A percentile compares a stretch with the other conserved stretches of the same genome.
These are phyloP conservation scores for Aspergillus tubingensis DNA, from an alignment of 2,329 filamentous ascomycete genomes.

Conservation along the genomic window DNA sequence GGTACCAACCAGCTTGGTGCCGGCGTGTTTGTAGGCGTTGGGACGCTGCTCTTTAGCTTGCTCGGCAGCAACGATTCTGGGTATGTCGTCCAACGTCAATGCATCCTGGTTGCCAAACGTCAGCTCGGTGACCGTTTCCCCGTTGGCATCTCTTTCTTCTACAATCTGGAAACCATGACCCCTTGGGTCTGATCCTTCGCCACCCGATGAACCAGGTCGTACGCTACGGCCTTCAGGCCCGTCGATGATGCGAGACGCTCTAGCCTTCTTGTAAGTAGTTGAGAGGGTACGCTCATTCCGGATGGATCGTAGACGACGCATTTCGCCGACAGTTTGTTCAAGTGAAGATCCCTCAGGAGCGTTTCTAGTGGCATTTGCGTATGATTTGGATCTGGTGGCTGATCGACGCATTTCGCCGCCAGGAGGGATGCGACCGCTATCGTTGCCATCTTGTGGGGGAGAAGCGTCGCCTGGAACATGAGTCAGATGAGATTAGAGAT, in stretches of 20 bases:
- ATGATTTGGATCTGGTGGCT: slow-evolving; percentile 73
- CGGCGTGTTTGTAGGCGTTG: slow-evolving; percentile 73
- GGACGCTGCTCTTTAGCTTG: slow-evolving; percentile 89
- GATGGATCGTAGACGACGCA: slow-evolving; percentile 86
- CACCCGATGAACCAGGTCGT: slow-evolving; percentile 72
- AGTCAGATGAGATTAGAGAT: slow-evolving; percentile 9
- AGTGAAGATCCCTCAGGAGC: slow-evolving; percentile 70
- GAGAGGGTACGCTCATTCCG: slow-evolving; percentile 92
- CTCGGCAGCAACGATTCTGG: slow-evolving; percentile 90
- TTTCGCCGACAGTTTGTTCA: slow-evolving; percentile 94
- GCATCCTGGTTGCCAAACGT: slow-evolving; percentile 90
- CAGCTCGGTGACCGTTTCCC: slow-evolving; percentile 71
- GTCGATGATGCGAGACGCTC: slow-evolving; percentile 90
- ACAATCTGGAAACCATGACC: slow-evolving; percentile 72
- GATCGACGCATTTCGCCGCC: slow-evolving; percentile 56
- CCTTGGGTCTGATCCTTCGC: slow-evolving; percentile 54
- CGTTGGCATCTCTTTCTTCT: slow-evolving; percentile 71
- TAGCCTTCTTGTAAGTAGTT: slow-evolving; percentile 85
- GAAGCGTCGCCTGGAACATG: slow-evolving; percentile 65
- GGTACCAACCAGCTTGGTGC: slow-evolving; percentile 66
- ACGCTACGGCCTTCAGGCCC: slow-evolving; percentile 70
- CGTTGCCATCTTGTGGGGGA: slow-evolving; percentile 65
- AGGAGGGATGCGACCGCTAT: slow-evolving; percentile 60
- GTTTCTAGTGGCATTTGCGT: slow-evolving; percentile 63
- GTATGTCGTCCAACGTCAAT: slow-evolving; percentile 92